Conservation (phyloP, 2,329 filamentous ascomycete species). For the Aureobasidium sp. region DNA sequence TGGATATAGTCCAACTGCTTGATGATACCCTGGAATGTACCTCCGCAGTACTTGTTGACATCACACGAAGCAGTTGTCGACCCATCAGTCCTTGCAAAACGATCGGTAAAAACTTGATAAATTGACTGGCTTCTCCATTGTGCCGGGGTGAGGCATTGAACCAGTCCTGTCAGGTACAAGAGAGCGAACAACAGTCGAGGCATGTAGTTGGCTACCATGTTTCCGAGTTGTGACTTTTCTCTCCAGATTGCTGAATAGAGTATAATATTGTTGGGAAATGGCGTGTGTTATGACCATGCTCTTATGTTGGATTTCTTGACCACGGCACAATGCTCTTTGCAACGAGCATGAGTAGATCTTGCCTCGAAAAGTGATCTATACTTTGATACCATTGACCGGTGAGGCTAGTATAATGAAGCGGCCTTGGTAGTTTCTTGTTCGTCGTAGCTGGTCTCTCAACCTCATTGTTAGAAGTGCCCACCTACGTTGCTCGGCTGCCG, state of each 20-base stretch:
- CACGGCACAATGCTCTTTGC: background rate
- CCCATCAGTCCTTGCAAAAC: slow-evolving; percentile 34
- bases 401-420: background rate
- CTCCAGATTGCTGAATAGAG: background rate
- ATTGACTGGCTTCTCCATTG: slow-evolving; percentile 36
- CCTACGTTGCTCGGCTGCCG: background rate
- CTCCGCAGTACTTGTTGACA: slow-evolving; percentile 49
- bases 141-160: slow-evolving; percentile 18
- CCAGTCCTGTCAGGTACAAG: background rate
- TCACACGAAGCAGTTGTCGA: slow-evolving; percentile 33
- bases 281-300: background rate
- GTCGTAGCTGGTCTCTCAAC: background rate
- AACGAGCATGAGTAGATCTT: background rate
- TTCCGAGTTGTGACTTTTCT: background rate
- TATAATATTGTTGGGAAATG: background rate
- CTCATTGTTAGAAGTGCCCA: background rate
- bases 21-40: slow-evolving; percentile 53
- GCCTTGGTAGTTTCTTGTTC: background rate
- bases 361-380: background rate
- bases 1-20: slow-evolving; percentile 58
- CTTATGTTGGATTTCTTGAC: background rate
- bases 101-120: slow-evolving; percentile 33
- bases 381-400: background rate
- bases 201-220: background rate
- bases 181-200: background rate